A percentile compares a stretch with the other conserved stretches of the same genome.
These are phyloP conservation scores for Cokeromyces recurvatus DNA, from an alignment of 371 early-diverging fungal genomes.

Conservation along the genomic window DNA sequence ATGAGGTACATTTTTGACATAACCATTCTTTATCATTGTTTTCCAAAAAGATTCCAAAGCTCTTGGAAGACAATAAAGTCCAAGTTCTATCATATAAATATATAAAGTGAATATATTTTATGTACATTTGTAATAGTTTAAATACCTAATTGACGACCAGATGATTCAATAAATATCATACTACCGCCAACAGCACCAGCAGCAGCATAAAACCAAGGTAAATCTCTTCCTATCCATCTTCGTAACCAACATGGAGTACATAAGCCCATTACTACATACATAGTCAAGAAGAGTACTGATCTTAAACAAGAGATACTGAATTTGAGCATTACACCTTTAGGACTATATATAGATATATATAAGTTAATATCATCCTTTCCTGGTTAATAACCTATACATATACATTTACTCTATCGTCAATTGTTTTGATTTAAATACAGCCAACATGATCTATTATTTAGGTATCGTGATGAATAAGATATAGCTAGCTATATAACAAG, in stretches of 20 bases:
- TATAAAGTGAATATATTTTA: no score
- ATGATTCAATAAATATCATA: constrained; percentile 70
- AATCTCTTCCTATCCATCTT: constrained; percentile 51
- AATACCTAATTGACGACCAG: constrained; percentile 63
- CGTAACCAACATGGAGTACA: constrained; percentile 66
- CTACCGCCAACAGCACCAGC: constrained; percentile 69
- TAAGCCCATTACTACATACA: constrained; percentile 63
- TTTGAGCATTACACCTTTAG: constrained; percentile 28
- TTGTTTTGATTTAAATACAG: constrained; percentile 46
- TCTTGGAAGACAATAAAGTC: constrained; percentile 77
- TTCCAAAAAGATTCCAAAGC: constrained; percentile 76
- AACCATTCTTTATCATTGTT: constrained; percentile 38
- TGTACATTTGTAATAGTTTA: no score
- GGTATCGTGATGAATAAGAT: background rate
- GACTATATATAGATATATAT: no score
- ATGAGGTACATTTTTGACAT: constrained; percentile 41
- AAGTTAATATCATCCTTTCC: no score
- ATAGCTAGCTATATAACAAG: no score
- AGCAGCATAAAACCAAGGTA: constrained; percentile 44
- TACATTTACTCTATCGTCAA: constrained; percentile 46
- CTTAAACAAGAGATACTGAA: constrained; percentile 57
- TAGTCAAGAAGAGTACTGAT: constrained; percentile 67
- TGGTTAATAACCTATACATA: no score
- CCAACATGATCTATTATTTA: constrained; percentile 46
- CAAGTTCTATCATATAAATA: constrained; percentile 54